Evolutionary conservation across 2,329 filamentous ascomycete genomes (phyloP).

Genomic region (Xenoacremonium recifei): DNA sequence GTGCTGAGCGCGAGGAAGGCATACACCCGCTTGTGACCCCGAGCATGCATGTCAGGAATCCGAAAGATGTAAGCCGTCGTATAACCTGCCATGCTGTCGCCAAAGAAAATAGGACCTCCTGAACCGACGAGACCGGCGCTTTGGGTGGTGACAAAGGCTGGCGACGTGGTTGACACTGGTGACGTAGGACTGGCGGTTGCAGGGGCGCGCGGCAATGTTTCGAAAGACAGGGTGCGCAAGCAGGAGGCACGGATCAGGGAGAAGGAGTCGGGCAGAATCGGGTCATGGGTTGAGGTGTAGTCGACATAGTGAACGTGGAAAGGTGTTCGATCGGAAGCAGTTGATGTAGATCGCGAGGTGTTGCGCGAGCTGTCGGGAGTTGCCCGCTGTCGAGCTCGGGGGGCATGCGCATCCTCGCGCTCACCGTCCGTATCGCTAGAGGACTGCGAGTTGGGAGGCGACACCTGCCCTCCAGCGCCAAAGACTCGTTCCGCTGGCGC

Average conservation of each 20-base stretch:
- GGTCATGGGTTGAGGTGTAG: constrained; percentile 68
- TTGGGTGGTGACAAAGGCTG: constrained; percentile 55
- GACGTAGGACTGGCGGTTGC: constrained; percentile 39
- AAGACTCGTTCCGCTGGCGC: constrained; percentile 60
- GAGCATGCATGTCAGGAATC: constrained; percentile 65
- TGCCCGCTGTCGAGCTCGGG: constrained; percentile 40
- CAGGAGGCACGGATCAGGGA: constrained; percentile 66
- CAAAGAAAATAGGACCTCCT: constrained; percentile 68
- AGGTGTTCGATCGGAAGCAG: constrained; percentile 41
- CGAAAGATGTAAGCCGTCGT: constrained; percentile 71
- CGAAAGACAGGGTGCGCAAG: constrained; percentile 64
- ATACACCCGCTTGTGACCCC: constrained; percentile 67
- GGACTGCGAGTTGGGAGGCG: constrained; percentile 52
- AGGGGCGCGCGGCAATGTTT: constrained; percentile 60
- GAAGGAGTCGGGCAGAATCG: constrained; percentile 59
- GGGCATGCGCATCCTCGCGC: constrained; percentile 40
- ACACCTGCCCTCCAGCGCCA: constrained; percentile 43
- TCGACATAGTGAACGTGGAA: constrained; percentile 65
- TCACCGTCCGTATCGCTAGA: constrained; percentile 54
- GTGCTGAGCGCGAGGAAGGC: constrained; percentile 65
- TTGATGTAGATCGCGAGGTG: constrained; percentile 51
- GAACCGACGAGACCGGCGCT: constrained; percentile 54
- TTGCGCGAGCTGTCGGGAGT: constrained; percentile 42
- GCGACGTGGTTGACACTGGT: constrained; percentile 36
- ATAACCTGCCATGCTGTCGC: constrained; percentile 63